Evolutionary conservation across 225 moss, liverwort and hornwort genomes (phyloP), one percentile per base, ranked within the genome.

Genomic region (Straminergon stramineum): DNA sequence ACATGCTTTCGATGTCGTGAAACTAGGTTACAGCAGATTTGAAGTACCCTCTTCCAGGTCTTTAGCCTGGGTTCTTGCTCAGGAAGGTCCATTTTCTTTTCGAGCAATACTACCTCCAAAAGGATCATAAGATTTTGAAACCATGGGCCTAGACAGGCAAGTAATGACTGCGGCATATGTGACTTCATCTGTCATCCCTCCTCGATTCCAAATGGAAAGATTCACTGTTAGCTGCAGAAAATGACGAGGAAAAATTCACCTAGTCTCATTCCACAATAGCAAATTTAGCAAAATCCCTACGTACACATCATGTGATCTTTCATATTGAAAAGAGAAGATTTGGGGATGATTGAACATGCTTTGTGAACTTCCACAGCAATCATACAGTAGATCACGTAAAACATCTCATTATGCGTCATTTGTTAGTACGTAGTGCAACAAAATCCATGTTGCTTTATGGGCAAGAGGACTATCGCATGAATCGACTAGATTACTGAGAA

Each of bases 1-100:
- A 96, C 93, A 92, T 96, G 94, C 91, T 96, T 97, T 83, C 98
- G 98, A 92, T 98, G 98, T 84, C 98, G 95, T 75, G 95, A 94
- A 62, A 96, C 94, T 82, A 98, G 89, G 91, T 95, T 98, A 87
- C 96, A 96, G 92, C 96, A 98, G 65, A 97, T 95, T 90, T 94
- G 97, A 87, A 98, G 93, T 11, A 92, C 95, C 91, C 96, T 95
- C 91, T 98, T 98, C 98, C 97, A 98, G 89, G 91, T 91, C 95
- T 98, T 98, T 24, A 98, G 94, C 85, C 98, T 96, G 68, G 93
- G 93, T 62, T 93, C 88, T 90, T 98, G 96, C 91, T 95, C 96
- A 71, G 95, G 96, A 86, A 94, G 95, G 86, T 96, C 96, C 92
- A 97, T 88, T 90, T 91, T 94, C 91, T 94, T 98, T 82, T 97